Base-by-base conservation (phyloP, 345 rosid species). In the Rhodomyrtus tomentosa region DNA sequence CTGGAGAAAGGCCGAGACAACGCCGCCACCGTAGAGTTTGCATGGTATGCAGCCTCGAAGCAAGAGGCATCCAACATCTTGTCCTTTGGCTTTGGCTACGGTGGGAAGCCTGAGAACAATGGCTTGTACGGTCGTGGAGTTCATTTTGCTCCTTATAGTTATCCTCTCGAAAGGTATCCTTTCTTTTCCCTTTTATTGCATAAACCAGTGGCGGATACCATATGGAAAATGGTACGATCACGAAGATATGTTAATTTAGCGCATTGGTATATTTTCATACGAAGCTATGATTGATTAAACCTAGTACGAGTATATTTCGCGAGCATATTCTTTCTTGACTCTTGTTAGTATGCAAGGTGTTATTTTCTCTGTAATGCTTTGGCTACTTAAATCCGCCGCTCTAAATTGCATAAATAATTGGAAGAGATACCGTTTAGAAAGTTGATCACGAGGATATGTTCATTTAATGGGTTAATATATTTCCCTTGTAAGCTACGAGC, bases 111-210 rank as follows among this genome's bases (percentile, higher is more conserved):
- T 6, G 81, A 38, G 52, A 88, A 90, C 85, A 84, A 87, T 36
- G 93, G 93, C 1, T 84, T 91, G 83, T 89, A 86, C 74, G 98
- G 98, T 0, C 62, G 87, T 42, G 99, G 99, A 18, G 55, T 94
- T 83, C 91, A 93, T 89, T 89, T 95, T 73, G 88, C 91, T 10
- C 96, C 98, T 1, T 94, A 91, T 84, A 83, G 90, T 87, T 89
- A 89, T 73, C 93, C 98, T 55, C 81, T 92, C n/a, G 95, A 93
- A 50, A 90, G 98, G 98, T 95, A 84, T 85, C 83, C 21, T 38
- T 84, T 7, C 27, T 68, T 20, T 50, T 58, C 24, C 73, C 32
- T n/a, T 83, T 50, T n/a, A 32, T 32, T 32, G 24, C 12, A 3
- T 62, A 32, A 32, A 62, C 18, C 16, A 62, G 7, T 16, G 22